phyloP scores from a whole-genome alignment of 345 rosid genomes.

The Syzygium jambos region DNA sequence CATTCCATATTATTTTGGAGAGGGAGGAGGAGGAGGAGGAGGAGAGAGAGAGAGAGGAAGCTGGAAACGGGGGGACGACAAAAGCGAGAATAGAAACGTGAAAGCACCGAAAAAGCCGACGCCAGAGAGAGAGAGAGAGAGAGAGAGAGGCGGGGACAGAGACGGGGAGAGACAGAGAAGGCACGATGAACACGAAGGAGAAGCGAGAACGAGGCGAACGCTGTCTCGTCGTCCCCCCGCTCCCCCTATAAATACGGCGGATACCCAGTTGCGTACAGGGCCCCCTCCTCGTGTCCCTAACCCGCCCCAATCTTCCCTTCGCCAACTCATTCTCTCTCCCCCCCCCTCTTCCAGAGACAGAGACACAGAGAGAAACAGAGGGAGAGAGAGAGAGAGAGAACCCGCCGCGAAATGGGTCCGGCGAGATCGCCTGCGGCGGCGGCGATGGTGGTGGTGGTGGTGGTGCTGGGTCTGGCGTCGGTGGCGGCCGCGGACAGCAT shows the following conservation, averaged over 20 bases:
- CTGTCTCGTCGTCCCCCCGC: background rate
- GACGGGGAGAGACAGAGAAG: background rate
- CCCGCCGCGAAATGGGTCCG: background rate
- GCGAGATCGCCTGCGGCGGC: background rate
- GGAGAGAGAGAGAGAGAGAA: background rate
- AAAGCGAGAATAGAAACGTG: background rate
- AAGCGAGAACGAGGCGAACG: background rate
- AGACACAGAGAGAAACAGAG: background rate
- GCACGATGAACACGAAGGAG: background rate
- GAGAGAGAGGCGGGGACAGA: background rate
- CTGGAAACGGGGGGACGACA: background rate
- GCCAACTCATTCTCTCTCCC: background rate
- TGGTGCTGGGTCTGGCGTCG: slow-evolving; percentile 8
- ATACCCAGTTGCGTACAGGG: background rate
- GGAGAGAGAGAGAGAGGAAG: background rate
- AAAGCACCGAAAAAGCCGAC: background rate
- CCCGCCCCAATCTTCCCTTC: background rate
- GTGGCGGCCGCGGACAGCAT: slow-evolving; percentile 22
- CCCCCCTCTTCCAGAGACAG: no score
- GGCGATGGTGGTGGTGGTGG: background rate
- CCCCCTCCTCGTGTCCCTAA: background rate
- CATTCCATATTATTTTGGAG: background rate
- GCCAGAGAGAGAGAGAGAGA: background rate
- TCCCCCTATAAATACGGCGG: background rate
- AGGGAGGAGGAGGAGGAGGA: background rate